Evolutionary conservation across 805 yeast genomes (phyloP).

Genomic region (Wickerhamiella kurtzmanii): DNA sequence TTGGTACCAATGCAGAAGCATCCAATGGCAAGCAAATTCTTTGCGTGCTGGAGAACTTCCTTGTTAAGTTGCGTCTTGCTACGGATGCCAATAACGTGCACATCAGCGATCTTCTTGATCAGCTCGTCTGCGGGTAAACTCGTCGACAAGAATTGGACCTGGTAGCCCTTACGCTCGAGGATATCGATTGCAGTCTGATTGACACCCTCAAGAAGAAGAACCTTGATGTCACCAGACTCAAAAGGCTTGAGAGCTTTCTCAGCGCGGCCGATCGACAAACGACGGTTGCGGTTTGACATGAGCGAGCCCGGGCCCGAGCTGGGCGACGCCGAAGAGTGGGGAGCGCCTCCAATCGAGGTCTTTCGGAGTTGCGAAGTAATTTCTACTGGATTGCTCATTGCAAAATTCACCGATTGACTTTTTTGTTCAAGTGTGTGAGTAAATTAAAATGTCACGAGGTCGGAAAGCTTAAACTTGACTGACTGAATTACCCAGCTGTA

Average conservation of each 20-base stretch:
- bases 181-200: constrained; percentile 83
- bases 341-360: background rate
- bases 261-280: constrained; percentile 13
- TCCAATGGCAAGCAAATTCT: constrained; percentile 79
- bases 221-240: constrained; percentile 88
- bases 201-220: constrained; percentile 81
- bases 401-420: background rate
- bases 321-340: background rate
- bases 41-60: constrained; percentile 69
- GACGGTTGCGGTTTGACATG: constrained; percentile 14
- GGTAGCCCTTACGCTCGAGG: constrained; percentile 83
- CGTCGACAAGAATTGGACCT: constrained; percentile 84
- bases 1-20: constrained; percentile 99
- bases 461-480: too few relatives aligned
- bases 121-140: constrained; percentile 86
- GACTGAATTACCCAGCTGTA: too few relatives aligned
- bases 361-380: constrained; percentile 9
- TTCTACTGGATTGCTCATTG: constrained; percentile 24
- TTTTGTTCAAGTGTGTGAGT: too few relatives aligned
- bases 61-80: constrained; percentile 86
- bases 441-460: too few relatives aligned
- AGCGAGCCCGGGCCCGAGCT: constrained; percentile 21
- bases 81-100: constrained; percentile 95
- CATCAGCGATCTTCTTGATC: constrained; percentile 83
- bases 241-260: constrained; percentile 81